These are phyloP conservation scores for Macrophomina pseudophaseolina DNA, from an alignment of 2,329 filamentous ascomycete species.

Conservation along the genomic window DNA sequence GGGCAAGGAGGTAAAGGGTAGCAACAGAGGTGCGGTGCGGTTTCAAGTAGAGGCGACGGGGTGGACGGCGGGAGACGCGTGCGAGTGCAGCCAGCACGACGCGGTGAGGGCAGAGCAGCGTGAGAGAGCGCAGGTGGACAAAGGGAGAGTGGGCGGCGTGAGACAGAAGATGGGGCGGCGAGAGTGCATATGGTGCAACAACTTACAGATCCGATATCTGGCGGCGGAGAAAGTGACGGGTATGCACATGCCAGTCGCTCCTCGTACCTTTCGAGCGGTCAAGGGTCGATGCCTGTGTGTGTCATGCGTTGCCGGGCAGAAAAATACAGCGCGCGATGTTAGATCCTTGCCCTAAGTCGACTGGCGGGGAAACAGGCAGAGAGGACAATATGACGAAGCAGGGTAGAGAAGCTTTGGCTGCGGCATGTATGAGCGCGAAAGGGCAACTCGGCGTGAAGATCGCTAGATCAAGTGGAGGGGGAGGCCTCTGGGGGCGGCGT, in stretches of 20 bases:
- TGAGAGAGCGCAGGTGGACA: slow-evolving; percentile 11
- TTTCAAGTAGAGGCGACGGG: slow-evolving; percentile 11
- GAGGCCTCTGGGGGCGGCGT: slow-evolving; percentile 8
- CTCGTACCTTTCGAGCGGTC: slow-evolving; percentile 24
- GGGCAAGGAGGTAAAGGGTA: slow-evolving; percentile 6
- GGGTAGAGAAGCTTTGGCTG: slow-evolving; percentile 24
- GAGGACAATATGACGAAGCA: slow-evolving; percentile 2
- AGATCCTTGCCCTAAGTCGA: slow-evolving; percentile 23
- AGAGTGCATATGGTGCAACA: slow-evolving; percentile 13
- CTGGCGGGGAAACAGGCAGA: slow-evolving; percentile 17
- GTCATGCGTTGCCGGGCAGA: slow-evolving; percentile 20
- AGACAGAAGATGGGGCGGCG: slow-evolving; percentile 11
- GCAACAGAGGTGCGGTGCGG: neutral
- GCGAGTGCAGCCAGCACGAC: slow-evolving; percentile 1
- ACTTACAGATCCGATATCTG: slow-evolving; percentile 25
- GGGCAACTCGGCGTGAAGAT: slow-evolving; percentile 17
- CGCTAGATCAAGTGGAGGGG: slow-evolving; percentile 9
- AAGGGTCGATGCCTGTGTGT: slow-evolving; percentile 15
- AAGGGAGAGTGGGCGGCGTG: slow-evolving; percentile 16
- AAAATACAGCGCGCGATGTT: slow-evolving; percentile 2
- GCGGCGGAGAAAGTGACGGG: slow-evolving; percentile 15
- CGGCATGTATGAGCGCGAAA: slow-evolving; percentile 4
- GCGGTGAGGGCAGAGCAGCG: neutral
- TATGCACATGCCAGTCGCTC: slow-evolving; percentile 21
- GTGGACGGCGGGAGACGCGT: slow-evolving; percentile 3